Evolutionary conservation across 495 filamentous ascomycete species (phyloP), one percentile per base, ranked within the genome.

Genomic region (Aspergillus kassunensis): DNA sequence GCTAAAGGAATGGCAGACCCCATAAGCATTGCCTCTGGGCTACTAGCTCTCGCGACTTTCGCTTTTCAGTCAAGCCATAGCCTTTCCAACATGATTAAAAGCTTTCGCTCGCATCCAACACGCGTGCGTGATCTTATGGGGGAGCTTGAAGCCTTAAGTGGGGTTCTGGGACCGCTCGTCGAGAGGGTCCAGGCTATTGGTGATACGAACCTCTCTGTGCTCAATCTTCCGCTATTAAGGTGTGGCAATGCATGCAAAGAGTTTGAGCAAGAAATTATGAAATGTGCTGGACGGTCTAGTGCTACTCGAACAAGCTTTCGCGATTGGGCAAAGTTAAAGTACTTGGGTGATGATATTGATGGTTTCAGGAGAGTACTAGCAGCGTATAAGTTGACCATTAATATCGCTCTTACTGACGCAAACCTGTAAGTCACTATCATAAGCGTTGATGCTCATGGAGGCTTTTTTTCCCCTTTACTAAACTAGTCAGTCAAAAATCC

Each of bases 41-140:
- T 65, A 20, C 33, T 68, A 19, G 46, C 59, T 43, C 51, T 67
- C 34, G 59, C 64, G 7, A 60, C 49, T 12, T 74, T 76, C 59
- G 72, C 71, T 25, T 71, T 76, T 45, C 57, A 74, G 49, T 67
- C 63, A 25, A 76, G 69, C 52, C 47, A 62, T 35, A 45, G 53
- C 3, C 68, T 77, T 25, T 71, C 65, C 48, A 47, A 75, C 25
- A 60, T 61, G 8, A 58, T 76, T 27, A 45, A 63, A 21, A 76
- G 72, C 51, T 76, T 69, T 54, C 64, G 59, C 31, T 65, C 56
- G 30, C 64, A 70, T 53, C 63, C 64, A 42, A 69, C 63, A 39
- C 60, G 56, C 29, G 65, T 75, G 27, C 66, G 69, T 40, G 68
- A 75, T 21, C 68, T 78, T 35, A 49, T 61, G 44, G 59, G 63